Base-by-base conservation (phyloP, 805 yeast species). In the Wickerhamomyces kurtzmanii region DNA sequence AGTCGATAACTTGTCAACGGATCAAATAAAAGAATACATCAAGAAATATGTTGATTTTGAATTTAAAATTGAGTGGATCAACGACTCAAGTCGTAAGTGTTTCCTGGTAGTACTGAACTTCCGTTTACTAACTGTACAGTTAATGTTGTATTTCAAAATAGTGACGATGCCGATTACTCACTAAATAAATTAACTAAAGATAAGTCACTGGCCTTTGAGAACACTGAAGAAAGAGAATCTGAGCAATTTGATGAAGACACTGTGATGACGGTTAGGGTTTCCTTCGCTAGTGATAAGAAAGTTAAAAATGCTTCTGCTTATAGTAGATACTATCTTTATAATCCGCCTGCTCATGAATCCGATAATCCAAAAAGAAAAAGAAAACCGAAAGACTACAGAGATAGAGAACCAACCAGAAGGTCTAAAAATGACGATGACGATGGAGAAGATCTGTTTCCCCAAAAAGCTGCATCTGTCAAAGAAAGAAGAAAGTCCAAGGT, bases 11-110 rank as follows among this genome's bases (percentile, higher is more conserved):
- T 34, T 45, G 13, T 47, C 52, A 8, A 41, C 48, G 6, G 20
- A 34, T 4, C 37, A 40, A 9, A 23, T 47, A 13, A 43, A 39
- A 17, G 18, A 19, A 5, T 47, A 45, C 21, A 15, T 42, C n/a
- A 36, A 36, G 11, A 29, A 28, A 11, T 30, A 26, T 25, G 29
- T 40, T 4, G 38, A 37, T 2, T 32, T 35, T 11, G 28, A 31
- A 8, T 42, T 40, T 28, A 42, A 36, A 15, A 22, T 45, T 11
- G 50, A 47, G 22, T 47, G 52, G 52, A 37, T 47, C 16, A 43
- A 47, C 27, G 52, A 47, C 19, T 20, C 33, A 1, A 34, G 40
- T 1, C 15, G 50, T 43, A 20, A 23, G 50, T 40, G 6, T 14
- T 14, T 4, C 8, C 13, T 17, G 8, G 7, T 19, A 10, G 8